Evolutionary conservation across 192 early-diverging fungal species (phyloP).

Genomic region (Backusella sp.): DNA sequence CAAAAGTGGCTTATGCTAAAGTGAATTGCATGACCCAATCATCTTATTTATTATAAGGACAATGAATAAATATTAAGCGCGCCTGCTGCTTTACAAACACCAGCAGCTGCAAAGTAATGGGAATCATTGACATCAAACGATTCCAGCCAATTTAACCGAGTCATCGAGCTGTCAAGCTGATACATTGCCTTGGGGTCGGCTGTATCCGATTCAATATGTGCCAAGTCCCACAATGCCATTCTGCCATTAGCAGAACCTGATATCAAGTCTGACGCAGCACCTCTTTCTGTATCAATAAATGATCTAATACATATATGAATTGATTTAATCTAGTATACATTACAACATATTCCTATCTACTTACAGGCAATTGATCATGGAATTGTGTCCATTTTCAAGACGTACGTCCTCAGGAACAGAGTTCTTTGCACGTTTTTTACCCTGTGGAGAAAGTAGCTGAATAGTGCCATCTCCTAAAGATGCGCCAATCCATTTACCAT

Average conservation of each 20-base stretch:
- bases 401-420: background rate
- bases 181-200: background rate
- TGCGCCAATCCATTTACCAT: slow-evolving; percentile 41
- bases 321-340: background rate
- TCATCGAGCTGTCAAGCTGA: slow-evolving; percentile 8
- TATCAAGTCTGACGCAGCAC: background rate
- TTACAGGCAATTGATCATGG: slow-evolving; percentile 32
- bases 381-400: slow-evolving; percentile 25
- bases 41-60: background rate
- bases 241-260: slow-evolving; percentile 32
- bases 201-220: background rate
- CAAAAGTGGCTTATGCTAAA: background rate
- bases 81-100: slow-evolving; percentile 6
- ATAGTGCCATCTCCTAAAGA: slow-evolving; percentile 47
- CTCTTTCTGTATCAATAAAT: background rate
- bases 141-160: slow-evolving; percentile 18
- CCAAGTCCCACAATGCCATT: slow-evolving; percentile 20
- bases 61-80: slow-evolving; percentile 4
- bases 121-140: background rate
- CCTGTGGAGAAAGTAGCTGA: slow-evolving; percentile 28
- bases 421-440: slow-evolving; percentile 2
- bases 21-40: background rate
- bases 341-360: background rate
- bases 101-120: slow-evolving; percentile 5
- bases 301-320: background rate